phyloP scores from a whole-genome alignment of 1,284 basidiomycete genomes.

The Boletus semigastroideus region DNA sequence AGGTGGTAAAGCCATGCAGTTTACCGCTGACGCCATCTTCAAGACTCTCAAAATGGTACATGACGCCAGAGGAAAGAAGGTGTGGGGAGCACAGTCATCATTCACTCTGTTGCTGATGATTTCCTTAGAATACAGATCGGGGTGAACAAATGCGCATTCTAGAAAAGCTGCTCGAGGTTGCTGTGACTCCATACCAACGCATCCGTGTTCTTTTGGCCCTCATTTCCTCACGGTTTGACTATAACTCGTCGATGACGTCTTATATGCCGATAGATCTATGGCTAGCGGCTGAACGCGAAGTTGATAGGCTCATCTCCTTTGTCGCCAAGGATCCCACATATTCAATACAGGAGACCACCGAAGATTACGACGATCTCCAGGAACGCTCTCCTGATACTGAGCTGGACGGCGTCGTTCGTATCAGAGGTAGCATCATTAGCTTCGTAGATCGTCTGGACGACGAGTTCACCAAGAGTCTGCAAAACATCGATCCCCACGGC shows the following conservation, averaged over 20 bases:
- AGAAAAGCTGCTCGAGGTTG: constrained; percentile 85
- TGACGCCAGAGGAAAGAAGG: constrained; percentile 96
- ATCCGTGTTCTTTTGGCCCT: constrained; percentile 94
- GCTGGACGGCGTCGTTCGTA: constrained; percentile 65
- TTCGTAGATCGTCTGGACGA: constrained; percentile 97
- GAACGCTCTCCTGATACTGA: constrained; percentile 84
- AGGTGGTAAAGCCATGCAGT: constrained; percentile 82
- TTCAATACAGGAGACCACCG: constrained; percentile 83
- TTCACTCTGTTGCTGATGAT: constrained; percentile 6
- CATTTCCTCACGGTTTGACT: constrained; percentile 96
- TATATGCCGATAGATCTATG: constrained; percentile 95
- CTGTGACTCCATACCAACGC: constrained; percentile 87
- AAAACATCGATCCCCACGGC: constrained; percentile 98
- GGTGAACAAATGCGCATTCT: constrained; percentile 92
- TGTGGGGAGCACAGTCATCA: constrained; percentile 33
- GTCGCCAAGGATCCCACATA: constrained; percentile 74
- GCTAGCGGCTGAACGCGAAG: constrained; percentile 84
- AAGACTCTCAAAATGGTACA: constrained; percentile 91
- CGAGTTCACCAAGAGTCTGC: constrained; percentile 96
- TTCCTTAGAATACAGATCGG: constrained; percentile 87
- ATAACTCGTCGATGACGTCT: constrained; percentile 83
- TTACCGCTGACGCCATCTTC: constrained; percentile 89
- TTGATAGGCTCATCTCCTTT: constrained; percentile 84
- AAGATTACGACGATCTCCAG: constrained; percentile 90
- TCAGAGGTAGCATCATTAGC: constrained; percentile 91